A percentile compares a stretch with the other conserved stretches of the same genome.
Conservation (phyloP, 148 eudicot species). For the Silene conica region DNA sequence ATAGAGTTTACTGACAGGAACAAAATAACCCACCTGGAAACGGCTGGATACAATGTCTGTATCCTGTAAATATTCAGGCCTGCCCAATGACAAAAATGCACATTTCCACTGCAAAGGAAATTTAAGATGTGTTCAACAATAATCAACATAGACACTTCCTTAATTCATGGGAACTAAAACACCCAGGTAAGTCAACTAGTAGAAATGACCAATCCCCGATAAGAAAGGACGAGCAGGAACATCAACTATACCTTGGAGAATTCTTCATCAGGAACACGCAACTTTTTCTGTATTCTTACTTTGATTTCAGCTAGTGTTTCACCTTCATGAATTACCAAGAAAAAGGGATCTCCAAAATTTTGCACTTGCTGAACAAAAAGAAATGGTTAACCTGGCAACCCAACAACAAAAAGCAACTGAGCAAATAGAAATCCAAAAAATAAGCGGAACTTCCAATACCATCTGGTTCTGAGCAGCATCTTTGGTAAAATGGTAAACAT, state of each 20-base stretch:
- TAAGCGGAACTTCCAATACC: conserved; percentile 30
- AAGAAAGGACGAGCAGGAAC: neutral
- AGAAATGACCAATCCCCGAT: neutral
- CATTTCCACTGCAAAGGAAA: conserved; percentile 73
- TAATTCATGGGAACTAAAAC: neutral
- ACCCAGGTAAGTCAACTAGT: neutral
- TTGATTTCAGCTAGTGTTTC: conserved; percentile 86
- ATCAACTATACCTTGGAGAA: conserved; percentile 67
- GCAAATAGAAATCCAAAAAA: neutral
- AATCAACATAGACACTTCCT: neutral
- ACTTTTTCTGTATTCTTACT: conserved; percentile 72
- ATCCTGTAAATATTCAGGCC: conserved; percentile 89
- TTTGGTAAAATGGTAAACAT: conserved; percentile 92
- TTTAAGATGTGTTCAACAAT: neutral
- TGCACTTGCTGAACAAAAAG: conserved; percentile 60
- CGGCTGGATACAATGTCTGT: conserved; percentile 75
- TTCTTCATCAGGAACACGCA: conserved; percentile 83
- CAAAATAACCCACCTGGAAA: conserved; percentile 61
- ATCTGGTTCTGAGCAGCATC: conserved; percentile 80
- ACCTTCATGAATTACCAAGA: conserved; percentile 79
- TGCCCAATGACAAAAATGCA: conserved; percentile 83
- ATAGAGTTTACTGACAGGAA: neutral
- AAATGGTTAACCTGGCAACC: conserved; percentile 1
- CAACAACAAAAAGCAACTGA: neutral
- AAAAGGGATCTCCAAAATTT: conserved; percentile 96